A percentile compares a stretch with the other conserved stretches of the same genome.
Conservation (phyloP, 352 stramenopile species). For the Phytophthora ohioensis region DNA sequence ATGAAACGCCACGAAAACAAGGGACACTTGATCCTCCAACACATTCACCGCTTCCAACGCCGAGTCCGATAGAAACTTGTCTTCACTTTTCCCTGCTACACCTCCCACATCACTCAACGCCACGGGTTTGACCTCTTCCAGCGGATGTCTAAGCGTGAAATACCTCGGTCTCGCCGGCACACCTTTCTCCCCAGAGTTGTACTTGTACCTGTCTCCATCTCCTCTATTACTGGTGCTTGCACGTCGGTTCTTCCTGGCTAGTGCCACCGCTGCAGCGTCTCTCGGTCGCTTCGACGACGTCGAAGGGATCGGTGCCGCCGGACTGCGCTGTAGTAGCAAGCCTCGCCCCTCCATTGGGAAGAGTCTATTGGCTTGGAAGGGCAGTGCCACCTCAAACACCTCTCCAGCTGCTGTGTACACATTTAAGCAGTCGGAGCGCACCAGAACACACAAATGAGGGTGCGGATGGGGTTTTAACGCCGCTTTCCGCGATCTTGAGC, state of each 20-base stretch:
- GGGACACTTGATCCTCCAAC: conserved; percentile 22
- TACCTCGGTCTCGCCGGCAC: conserved; percentile 52
- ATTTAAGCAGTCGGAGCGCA: conserved; percentile 72
- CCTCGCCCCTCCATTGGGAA: conserved; percentile 54
- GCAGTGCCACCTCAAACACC: conserved; percentile 75
- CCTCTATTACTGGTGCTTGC: conserved; percentile 50
- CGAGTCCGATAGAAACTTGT: conserved; percentile 58
- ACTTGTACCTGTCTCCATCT: conserved; percentile 45
- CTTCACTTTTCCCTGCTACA: conserved; percentile 1
- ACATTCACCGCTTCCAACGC: conserved; percentile 63
- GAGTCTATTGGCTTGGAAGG: conserved; percentile 74
- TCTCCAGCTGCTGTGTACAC: conserved; percentile 72
- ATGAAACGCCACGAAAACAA: conserved; percentile 65
- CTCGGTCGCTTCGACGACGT: conserved; percentile 41
- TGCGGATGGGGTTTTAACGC: conserved; percentile 19
- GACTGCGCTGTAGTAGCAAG: conserved; percentile 72
- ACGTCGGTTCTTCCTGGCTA: conserved; percentile 41
- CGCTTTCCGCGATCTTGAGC: conserved; percentile 10
- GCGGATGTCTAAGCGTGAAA: conserved; percentile 77
- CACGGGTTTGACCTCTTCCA: conserved; percentile 83
- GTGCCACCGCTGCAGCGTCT: conserved; percentile 39
- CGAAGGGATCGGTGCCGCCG: conserved; percentile 32
- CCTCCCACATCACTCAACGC: conserved; percentile 26
- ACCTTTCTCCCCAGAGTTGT: conserved; percentile 27
- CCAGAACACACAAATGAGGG: conserved; percentile 68